phyloP scores from a whole-genome alignment of 2,329 filamentous ascomycete species.

The Penicillium sp. region DNA sequence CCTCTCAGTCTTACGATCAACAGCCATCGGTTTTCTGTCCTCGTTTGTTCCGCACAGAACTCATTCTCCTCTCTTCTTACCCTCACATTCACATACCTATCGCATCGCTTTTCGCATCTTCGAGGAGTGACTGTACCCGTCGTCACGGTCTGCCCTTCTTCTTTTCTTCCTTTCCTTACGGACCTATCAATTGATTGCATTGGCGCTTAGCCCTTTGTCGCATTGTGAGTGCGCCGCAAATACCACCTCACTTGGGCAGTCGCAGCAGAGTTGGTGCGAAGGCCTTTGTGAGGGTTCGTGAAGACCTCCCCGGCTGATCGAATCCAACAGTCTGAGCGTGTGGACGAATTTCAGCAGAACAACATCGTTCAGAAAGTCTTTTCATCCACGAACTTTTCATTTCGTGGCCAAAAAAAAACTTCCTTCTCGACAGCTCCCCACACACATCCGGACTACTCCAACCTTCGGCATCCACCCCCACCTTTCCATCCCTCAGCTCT shows the following conservation, averaged over 20 bases:
- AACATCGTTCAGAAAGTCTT: no score
- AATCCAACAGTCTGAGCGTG: background rate
- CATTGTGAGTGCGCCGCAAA: slow-evolving; percentile 24
- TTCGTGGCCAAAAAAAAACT: slow-evolving; percentile 7
- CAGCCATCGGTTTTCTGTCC: slow-evolving; percentile 13
- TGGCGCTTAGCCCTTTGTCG: slow-evolving; percentile 21
- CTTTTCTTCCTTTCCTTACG: slow-evolving; percentile 12
- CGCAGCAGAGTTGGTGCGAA: background rate
- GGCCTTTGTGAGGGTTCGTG: background rate
- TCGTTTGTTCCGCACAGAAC: slow-evolving; percentile 26
- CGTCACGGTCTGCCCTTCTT: slow-evolving; percentile 1
- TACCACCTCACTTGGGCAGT: background rate
- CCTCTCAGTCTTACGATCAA: slow-evolving; percentile 12
- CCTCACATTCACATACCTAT: slow-evolving; percentile 16
- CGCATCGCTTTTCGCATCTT: slow-evolving; percentile 12
- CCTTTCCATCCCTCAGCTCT: slow-evolving; percentile 8
- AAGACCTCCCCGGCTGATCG: background rate
- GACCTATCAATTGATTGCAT: slow-evolving; percentile 18
- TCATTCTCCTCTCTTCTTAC: slow-evolving; percentile 16
- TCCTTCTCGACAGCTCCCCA: slow-evolving; percentile 1
- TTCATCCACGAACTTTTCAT: background rate
- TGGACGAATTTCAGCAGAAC: no score
- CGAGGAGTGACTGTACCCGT: slow-evolving; percentile 10
- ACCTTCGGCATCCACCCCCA: slow-evolving; percentile 11
- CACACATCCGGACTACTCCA: slow-evolving; percentile 9